Evolutionary conservation across 2,329 filamentous ascomycete genomes (phyloP).

Genomic region (Fusarium abutilonis): DNA sequence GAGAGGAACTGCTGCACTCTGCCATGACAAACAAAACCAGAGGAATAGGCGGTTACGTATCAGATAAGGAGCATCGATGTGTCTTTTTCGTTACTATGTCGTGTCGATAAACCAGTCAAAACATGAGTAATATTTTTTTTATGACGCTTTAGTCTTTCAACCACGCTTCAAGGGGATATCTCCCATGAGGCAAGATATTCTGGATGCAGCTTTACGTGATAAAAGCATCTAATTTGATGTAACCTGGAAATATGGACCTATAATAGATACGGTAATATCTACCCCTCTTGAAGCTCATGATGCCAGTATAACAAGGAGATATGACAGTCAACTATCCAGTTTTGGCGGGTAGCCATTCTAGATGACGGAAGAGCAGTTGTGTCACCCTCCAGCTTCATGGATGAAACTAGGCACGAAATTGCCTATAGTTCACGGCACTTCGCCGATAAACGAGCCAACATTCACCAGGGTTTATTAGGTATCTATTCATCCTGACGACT

Average conservation of each 20-base stretch:
- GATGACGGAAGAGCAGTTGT: conserved; percentile 30
- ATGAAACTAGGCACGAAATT: conserved; percentile 36
- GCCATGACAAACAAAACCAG: conserved; percentile 12
- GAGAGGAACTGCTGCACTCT: neutral
- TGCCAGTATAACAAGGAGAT: conserved; percentile 1
- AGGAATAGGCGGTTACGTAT: neutral
- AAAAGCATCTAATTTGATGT: neutral
- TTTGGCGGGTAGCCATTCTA: conserved; percentile 7
- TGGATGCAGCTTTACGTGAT: too few species aligned
- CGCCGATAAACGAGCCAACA: conserved; percentile 15
- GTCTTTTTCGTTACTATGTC: neutral
- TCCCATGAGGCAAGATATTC: too few species aligned
- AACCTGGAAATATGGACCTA: neutral
- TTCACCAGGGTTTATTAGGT: conserved; percentile 3
- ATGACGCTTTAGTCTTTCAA: neutral
- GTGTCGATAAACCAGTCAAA: neutral
- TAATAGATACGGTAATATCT: neutral
- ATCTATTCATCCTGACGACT: neutral
- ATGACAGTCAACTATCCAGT: conserved; percentile 1
- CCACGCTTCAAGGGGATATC: too few species aligned
- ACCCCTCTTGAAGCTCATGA: neutral
- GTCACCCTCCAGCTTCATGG: conserved; percentile 24
- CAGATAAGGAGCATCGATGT: neutral
- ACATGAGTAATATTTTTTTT: too few species aligned
- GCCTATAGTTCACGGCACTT: conserved; percentile 36